Base-by-base conservation (phyloP, 768 basidiomycete genomes). In the Auriscalpium vulgare region DNA sequence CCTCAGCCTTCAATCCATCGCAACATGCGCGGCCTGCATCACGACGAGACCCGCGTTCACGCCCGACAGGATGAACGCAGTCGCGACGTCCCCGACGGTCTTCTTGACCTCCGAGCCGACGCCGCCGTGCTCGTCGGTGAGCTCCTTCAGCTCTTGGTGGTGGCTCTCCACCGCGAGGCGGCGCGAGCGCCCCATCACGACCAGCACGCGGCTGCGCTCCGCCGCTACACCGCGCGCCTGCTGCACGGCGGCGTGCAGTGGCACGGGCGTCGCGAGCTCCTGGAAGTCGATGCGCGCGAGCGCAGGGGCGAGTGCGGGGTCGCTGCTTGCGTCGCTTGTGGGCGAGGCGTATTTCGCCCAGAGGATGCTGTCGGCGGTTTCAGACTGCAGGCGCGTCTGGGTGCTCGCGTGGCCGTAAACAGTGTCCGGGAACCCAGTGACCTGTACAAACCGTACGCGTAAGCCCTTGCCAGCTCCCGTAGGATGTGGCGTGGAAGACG, bases 61-160 rank as follows among this genome's bases (percentile, higher is more conserved):
- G 1, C 79, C 80, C 7, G 82, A 75, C 3, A 85, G 73, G 11
- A 93, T 81, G 66, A 95, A 81, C 47, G 85, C 85, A 43, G 85
- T 80, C 2, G 83, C 89, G 16, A 90, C 85, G 67, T 95, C 90
- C 3, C 95, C 95, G 23, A 95, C 75, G 19, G 93, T 92, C 72
- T 88, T 87, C 67, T 78, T 75, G 57, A 93, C 81, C 65, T 90
- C 88, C 4, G 74, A 65, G 0, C 79, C 78, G 4, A 86, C 74
- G 34, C 65, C 62, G 4, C 77, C 80, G 60, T 84, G 75, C 59
- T 82, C 78, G 16, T 79, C 76, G 67, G 84, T 73, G 19, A 93
- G 60, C 45, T 75, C 72, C 59, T 81, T 82, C 55, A 94, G 68
- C 71, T 97, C 94, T n/a, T 64, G 69, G 6, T 74, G 68, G 65